Evolutionary conservation across 2,329 filamentous ascomycete species (phyloP), one percentile per base, ranked within the genome.

Genomic region (Diaporthe sp.): DNA sequence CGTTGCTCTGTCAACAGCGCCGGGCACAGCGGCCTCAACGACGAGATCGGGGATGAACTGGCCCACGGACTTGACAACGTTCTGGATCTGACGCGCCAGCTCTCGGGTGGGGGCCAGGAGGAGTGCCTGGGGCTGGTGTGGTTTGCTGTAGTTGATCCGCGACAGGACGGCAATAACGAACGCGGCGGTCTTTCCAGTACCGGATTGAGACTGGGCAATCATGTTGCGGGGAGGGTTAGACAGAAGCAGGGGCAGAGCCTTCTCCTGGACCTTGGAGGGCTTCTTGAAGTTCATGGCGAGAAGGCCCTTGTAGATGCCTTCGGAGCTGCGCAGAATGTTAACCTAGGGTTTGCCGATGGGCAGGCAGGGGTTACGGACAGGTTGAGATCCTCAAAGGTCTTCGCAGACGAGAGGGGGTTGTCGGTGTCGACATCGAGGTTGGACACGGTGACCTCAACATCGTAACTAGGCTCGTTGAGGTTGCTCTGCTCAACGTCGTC

Each of bases 151-250:
- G 80, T 99, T 95, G 81, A 98, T 85, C 76, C 97, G 94, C 74
- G 94, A 94, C 53, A 99, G 89, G 75, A 97, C 94, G 75, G 97
- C 97, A 76, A 98, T 92, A 59, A 97, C 94, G 83, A 99, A 99
- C 30, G 97, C 97, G 27, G 96, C 97, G 0, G 97, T 99, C 88
- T 99, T 99, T 81, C 97, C 97, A 27, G 97, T 99, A 79, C 97
- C 97, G 2, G 97, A 99, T 84, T 99, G 97, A n/a, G 97, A 99
- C 85, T 99, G 97, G 4, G 96, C 97, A 81, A 99, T 96, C 90
- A 99, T 94, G 84, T 98, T 98, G 77, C 89, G 89, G 0, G 96
- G 93, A n/a, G 97, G 96, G 81, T 98, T 88, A 79, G 90, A 87
- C 77, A 99, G 90, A 81, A 99, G 93, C 72, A 99, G 89, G 37